phyloP scores from a whole-genome alignment of 2,329 filamentous ascomycete genomes.

The Fusarium xylarioides region DNA sequence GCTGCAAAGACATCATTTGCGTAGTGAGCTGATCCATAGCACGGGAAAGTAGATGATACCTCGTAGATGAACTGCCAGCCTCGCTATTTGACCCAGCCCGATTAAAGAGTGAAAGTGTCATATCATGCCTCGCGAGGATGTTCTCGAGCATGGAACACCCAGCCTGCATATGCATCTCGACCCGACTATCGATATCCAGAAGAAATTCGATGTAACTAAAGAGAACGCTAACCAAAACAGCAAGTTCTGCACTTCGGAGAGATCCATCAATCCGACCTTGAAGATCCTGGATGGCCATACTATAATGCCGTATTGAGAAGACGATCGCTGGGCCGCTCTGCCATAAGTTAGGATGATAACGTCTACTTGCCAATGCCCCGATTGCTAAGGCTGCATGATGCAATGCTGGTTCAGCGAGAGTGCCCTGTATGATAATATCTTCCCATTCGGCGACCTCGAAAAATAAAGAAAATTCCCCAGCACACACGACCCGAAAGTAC shows the following conservation, averaged over 20 bases:
- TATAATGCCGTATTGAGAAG: background rate
- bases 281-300: background rate
- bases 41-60: background rate
- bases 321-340: background rate
- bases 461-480: background rate
- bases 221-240: background rate
- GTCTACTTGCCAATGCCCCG: background rate
- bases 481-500: background rate
- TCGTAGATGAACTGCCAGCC: background rate
- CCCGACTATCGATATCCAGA: background rate
- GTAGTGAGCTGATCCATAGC: background rate
- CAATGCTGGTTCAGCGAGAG: background rate
- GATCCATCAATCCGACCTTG: background rate
- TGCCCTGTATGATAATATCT: background rate
- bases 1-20: background rate
- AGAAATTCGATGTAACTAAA: background rate
- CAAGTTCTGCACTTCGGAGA: background rate
- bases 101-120: fast-evolving
- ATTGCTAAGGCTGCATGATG: background rate
- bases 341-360: background rate
- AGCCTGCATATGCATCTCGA: background rate
- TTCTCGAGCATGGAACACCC: background rate
- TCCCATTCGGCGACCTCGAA: background rate
- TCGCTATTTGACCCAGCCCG: background rate
- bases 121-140: background rate